Conservation (phyloP, 2,329 filamentous ascomycete species). For the Colletotrichum sp. region DNA sequence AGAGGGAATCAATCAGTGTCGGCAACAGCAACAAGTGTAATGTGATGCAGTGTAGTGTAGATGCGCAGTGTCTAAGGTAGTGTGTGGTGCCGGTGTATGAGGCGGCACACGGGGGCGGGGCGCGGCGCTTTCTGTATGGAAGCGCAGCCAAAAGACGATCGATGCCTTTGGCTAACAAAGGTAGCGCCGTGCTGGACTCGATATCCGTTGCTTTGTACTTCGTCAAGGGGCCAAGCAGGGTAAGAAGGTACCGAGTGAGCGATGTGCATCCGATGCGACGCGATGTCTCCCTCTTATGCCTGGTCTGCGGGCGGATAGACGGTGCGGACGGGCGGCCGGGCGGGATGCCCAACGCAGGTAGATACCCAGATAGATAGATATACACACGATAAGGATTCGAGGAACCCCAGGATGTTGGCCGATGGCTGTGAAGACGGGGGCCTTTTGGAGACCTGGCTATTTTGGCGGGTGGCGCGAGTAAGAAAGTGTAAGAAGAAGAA, state of each 20-base stretch:
- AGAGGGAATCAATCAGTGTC: not conserved
- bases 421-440: not conserved
- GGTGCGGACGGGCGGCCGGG: not conserved
- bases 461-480: not conserved
- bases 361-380: not conserved
- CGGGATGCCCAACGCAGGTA: not conserved
- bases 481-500: not conserved
- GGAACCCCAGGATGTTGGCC: not conserved
- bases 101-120: not conserved
- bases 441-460: not conserved
- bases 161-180: not conserved
- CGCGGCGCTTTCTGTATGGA: not conserved
- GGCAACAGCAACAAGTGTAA: not conserved
- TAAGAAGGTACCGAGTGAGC: not conserved
- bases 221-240: not conserved
- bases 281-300: not conserved
- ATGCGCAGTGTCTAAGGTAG: not conserved
- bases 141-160: not conserved
- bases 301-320: not conserved
- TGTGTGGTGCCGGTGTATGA: not conserved
- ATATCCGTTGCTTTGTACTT: not conserved
- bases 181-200: slow-evolving; percentile 4
- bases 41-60: not conserved
- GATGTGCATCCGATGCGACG: not conserved
- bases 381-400: not conserved